A percentile compares a stretch with the other conserved stretches of the same genome.
These are phyloP conservation scores for Penicillium sp. DNA, from an alignment of 2,329 filamentous ascomycete species.

Conservation along the genomic window DNA sequence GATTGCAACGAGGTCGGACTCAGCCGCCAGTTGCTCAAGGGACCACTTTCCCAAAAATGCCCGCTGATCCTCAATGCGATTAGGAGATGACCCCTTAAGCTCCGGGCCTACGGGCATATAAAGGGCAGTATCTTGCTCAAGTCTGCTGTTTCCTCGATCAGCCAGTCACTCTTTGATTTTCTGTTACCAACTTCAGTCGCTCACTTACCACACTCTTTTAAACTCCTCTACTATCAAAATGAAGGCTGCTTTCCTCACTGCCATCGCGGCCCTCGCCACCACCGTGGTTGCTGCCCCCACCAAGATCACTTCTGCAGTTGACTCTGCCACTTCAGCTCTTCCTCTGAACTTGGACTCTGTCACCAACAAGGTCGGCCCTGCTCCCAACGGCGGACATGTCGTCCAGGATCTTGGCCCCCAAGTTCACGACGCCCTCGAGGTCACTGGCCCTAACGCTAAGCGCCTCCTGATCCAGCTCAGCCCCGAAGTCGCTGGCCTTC, in stretches of 20 bases:
- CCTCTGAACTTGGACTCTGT: conserved; percentile 20
- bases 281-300: conserved; percentile 31
- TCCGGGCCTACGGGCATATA: conserved; percentile 18
- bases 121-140: conserved; percentile 4
- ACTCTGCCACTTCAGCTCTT: conserved; percentile 21
- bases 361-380: conserved; percentile 15
- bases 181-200: conserved; percentile 26
- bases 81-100: conserved; percentile 5
- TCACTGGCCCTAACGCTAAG: conserved; percentile 36
- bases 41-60: neutral
- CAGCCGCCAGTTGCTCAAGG: neutral
- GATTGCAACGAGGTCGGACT: neutral
- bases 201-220: conserved; percentile 25
- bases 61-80: conserved; percentile 2
- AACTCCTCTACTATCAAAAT: conserved; percentile 23
- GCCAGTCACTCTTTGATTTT: conserved; percentile 21
- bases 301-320: conserved; percentile 18
- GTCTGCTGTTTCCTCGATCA: conserved; percentile 15
- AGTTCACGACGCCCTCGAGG: conserved; percentile 33
- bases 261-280: conserved; percentile 30
- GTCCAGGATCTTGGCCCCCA: conserved; percentile 32
- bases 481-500: conserved; percentile 29
- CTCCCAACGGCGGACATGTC: conserved; percentile 33
- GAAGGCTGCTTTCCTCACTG: conserved; percentile 32
- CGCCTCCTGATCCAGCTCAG: conserved; percentile 39